A percentile compares a stretch with the other conserved stretches of the same genome.
Evolutionary conservation across 1,284 basidiomycete species (phyloP).

Genomic region (Cyathus olla): DNA sequence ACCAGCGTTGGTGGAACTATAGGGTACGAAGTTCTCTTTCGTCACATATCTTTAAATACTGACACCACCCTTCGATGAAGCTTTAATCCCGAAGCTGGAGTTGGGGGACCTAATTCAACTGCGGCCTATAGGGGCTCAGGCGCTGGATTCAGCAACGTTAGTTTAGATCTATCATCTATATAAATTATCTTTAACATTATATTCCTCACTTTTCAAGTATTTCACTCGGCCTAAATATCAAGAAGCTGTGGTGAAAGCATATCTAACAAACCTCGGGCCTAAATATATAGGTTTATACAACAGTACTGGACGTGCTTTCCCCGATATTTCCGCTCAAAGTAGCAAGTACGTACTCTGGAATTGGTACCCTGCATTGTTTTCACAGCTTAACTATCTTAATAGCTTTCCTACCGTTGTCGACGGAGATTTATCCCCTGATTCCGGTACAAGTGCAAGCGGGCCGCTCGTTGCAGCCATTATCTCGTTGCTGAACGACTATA

Average conservation of each 20-base stretch:
- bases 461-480: background rate
- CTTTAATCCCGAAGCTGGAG: background rate
- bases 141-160: background rate
- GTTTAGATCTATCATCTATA: background rate
- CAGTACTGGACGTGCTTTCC: background rate
- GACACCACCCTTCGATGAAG: background rate
- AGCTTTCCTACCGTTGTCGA: background rate
- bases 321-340: background rate
- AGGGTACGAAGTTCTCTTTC: background rate
- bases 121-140: background rate
- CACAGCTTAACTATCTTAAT: background rate
- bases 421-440: background rate
- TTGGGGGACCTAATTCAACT: background rate
- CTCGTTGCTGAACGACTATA: slow-evolving; percentile 69
- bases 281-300: background rate
- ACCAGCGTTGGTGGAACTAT: background rate
- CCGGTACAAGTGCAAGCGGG: background rate
- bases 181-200: background rate
- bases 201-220: background rate
- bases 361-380: background rate
- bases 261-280: background rate
- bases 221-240: background rate
- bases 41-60: background rate
- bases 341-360: background rate
- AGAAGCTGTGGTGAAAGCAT: background rate